Evolutionary conservation across 495 filamentous ascomycete genomes (phyloP).

Genomic region (Articulospora tetracladia): DNA sequence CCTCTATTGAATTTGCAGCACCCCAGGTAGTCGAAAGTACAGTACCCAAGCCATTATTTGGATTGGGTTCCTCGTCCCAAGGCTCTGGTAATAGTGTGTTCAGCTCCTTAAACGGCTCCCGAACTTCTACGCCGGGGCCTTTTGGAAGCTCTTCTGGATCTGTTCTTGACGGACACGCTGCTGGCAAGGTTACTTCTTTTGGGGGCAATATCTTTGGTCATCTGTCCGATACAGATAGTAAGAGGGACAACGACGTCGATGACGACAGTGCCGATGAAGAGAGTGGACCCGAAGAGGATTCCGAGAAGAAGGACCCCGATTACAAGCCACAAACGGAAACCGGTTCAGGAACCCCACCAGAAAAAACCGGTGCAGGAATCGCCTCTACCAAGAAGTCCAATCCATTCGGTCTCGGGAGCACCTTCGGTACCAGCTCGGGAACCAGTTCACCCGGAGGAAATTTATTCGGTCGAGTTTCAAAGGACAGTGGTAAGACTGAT

Average conservation of each 20-base stretch:
- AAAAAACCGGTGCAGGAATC: conserved; percentile 23
- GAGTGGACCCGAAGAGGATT: conserved; percentile 22
- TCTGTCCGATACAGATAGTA: conserved; percentile 33
- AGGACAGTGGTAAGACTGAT: not conserved
- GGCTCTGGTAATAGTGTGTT: conserved; percentile 16
- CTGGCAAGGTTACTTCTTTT: conserved; percentile 7
- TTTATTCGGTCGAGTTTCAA: conserved; percentile 39
- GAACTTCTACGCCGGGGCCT: conserved; percentile 25
- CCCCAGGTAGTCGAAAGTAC: not conserved
- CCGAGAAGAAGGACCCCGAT: conserved; percentile 21
- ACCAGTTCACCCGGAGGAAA: conserved; percentile 25
- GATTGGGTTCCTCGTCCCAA: not conserved
- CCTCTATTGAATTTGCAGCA: conserved; percentile 1
- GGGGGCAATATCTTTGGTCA: conserved; percentile 46
- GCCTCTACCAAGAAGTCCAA: conserved; percentile 22
- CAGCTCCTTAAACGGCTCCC: conserved; percentile 19
- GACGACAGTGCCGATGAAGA: conserved; percentile 26
- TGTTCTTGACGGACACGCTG: conserved; percentile 20
- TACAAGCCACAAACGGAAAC: conserved; percentile 26
- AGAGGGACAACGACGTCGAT: conserved; percentile 24
- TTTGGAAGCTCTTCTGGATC: conserved; percentile 29
- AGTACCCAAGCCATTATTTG: conserved; percentile 12
- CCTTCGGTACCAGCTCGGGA: conserved; percentile 13
- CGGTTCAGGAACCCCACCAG: conserved; percentile 26
- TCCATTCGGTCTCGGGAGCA: conserved; percentile 21